Evolutionary conservation across 345 rosid species (phyloP).

Genomic region (Ailanthus altissimus): DNA sequence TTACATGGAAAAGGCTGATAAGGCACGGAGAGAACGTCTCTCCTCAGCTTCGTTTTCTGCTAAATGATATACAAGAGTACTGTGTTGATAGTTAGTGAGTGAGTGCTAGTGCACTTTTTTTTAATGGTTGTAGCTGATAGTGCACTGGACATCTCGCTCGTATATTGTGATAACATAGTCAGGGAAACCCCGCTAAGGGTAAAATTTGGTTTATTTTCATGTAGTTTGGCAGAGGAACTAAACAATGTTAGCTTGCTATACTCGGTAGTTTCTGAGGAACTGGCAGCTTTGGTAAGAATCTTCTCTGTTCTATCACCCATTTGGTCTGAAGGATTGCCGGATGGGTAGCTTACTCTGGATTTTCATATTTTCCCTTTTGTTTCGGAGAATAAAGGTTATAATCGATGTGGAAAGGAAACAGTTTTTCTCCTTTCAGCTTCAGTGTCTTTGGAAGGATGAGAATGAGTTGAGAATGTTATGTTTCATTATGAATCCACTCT

Average conservation of each 20-base stretch:
- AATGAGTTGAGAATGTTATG: not conserved
- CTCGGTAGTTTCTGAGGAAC: no score
- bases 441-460: not conserved
- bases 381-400: not conserved
- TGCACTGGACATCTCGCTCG: not conserved
- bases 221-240: not conserved
- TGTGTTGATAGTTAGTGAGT: not conserved
- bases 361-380: not conserved
- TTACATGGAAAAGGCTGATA: conserved; percentile 93
- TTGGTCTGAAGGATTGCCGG: not conserved
- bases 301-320: not conserved
- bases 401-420: not conserved
- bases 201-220: conserved; percentile 7
- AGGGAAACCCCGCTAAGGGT: not conserved
- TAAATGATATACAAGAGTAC: conserved; percentile 34
- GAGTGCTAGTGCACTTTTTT: no score
- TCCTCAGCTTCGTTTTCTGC: conserved; percentile 51
- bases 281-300: not conserved
- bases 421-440: not conserved
- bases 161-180: not conserved
- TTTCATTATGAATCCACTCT: not conserved
- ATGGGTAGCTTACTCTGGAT: not conserved
- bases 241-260: not conserved
- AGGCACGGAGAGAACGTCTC: conserved; percentile 76
- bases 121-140: not conserved